These are phyloP conservation scores for Starmerella potacharoeniae DNA, from an alignment of 805 yeast species.

Conservation along the genomic window DNA sequence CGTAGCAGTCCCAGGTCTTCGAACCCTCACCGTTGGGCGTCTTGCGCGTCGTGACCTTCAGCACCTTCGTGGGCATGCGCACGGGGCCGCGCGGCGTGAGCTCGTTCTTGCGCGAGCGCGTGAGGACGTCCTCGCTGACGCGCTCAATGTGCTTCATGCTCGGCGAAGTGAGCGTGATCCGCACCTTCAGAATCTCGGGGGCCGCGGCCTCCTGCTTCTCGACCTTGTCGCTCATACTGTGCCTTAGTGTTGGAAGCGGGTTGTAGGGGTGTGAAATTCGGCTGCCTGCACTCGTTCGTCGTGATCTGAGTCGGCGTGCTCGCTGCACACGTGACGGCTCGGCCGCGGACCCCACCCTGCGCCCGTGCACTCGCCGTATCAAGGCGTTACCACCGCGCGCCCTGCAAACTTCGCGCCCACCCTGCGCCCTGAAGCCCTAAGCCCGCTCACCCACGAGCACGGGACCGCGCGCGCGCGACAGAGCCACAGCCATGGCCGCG, in stretches of 20 bases:
- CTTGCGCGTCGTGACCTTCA: slow-evolving; percentile 98
- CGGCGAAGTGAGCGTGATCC: slow-evolving; percentile 98
- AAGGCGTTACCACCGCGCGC: too few relatives aligned
- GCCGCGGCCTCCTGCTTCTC: slow-evolving; percentile 61
- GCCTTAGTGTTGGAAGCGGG: slow-evolving; percentile 7
- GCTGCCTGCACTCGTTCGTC: not conserved
- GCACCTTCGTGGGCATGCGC: slow-evolving; percentile 98
- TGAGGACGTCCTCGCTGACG: slow-evolving; percentile 81
- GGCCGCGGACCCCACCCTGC: too few relatives aligned
- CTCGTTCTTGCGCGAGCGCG: slow-evolving; percentile 71
- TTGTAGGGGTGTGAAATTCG: slow-evolving; percentile 5
- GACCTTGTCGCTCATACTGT: slow-evolving; percentile 38
- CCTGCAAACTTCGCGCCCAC: not conserved
- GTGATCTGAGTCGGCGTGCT: slow-evolving; percentile 5
- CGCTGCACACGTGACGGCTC: not conserved
- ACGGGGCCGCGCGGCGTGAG: slow-evolving; percentile 94
- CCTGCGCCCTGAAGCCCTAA: slow-evolving; percentile 1
- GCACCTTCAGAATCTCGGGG: slow-evolving; percentile 86
- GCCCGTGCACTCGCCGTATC: too few relatives aligned
- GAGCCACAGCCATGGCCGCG: not conserved
- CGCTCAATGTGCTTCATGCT: slow-evolving; percentile 97
- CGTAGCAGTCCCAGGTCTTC: slow-evolving; percentile 99
- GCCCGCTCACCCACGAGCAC: not conserved
- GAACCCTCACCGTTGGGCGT: slow-evolving; percentile 99
- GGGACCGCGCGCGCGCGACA: not conserved